Conservation (phyloP, 2,329 filamentous ascomycete genomes). For the Pseudogymnoascus sp. region DNA sequence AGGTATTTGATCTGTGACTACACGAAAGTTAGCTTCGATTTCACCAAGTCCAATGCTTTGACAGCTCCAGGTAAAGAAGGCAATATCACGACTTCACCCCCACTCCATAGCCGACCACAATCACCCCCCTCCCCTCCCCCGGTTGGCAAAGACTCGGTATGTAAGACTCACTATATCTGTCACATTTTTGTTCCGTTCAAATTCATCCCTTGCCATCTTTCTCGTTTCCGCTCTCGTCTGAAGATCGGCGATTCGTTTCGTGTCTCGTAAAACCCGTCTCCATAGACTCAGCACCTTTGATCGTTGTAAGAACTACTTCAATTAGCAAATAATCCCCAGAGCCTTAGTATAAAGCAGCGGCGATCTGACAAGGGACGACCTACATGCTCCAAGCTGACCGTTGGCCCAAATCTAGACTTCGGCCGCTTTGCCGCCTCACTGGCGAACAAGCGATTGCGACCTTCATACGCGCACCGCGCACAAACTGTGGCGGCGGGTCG, state of each 20-base stretch:
- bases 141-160: background rate
- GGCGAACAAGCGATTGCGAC: background rate
- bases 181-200: slow-evolving; percentile 49
- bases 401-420: slow-evolving; percentile 32
- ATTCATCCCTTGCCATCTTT: slow-evolving; percentile 50
- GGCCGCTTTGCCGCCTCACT: background rate
- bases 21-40: background rate
- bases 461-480: background rate
- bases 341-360: background rate
- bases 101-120: background rate
- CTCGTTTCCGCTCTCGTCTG: slow-evolving; percentile 47
- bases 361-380: slow-evolving; percentile 17
- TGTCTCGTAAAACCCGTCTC: slow-evolving; percentile 48
- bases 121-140: background rate
- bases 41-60: background rate
- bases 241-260: slow-evolving; percentile 42
- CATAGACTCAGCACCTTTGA: slow-evolving; percentile 48
- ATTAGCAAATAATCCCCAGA: background rate
- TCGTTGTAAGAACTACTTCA: slow-evolving; percentile 49
- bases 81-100: background rate
- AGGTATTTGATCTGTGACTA: slow-evolving; percentile 55
- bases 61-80: background rate
- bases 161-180: slow-evolving; percentile 43
- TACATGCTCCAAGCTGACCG: slow-evolving; percentile 53
- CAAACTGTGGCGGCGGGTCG: background rate